Percentiles rank a stretch among this genome's conserved stretches.
phyloP scores from a whole-genome alignment of 1,139 yeast genomes.

The Meyerozyma guilliermondii region DNA sequence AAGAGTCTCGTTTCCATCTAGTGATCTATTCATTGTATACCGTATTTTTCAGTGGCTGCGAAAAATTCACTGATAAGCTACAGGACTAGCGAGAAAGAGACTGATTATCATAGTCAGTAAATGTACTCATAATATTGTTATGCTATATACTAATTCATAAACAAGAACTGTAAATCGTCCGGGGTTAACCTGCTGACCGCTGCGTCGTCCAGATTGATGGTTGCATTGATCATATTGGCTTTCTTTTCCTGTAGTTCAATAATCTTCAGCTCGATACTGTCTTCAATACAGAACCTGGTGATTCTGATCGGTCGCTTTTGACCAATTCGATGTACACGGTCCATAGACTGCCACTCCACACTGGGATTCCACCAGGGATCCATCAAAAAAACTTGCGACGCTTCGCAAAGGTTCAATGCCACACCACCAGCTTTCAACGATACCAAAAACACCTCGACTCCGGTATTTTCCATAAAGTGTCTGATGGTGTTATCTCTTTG shows the following conservation, averaged over 20 bases:
- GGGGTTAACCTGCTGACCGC: conserved; percentile 87
- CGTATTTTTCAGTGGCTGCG: not conserved
- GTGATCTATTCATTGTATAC: not conserved
- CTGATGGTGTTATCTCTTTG: conserved; percentile 90
- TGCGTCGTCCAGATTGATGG: conserved; percentile 85
- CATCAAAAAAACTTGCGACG: conserved; percentile 88
- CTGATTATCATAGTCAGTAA: no score
- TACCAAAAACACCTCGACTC: conserved; percentile 88
- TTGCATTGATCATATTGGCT: conserved; percentile 96
- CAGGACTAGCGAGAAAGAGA: no score
- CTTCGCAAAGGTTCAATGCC: conserved; percentile 92
- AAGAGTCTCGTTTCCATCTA: no score
- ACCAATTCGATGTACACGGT: conserved; percentile 95
- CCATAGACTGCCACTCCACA: conserved; percentile 97
- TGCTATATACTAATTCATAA: conserved; percentile 48
- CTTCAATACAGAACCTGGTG: conserved; percentile 89
- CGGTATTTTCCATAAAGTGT: conserved; percentile 86
- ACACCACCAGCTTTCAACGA: conserved; percentile 98
- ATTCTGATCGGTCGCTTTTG: conserved; percentile 94
- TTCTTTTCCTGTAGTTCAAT: conserved; percentile 94
- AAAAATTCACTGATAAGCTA: not conserved
- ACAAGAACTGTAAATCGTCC: conserved; percentile 89
- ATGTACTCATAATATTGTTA: no score
- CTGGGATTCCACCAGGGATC: conserved; percentile 99
- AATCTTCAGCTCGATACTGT: conserved; percentile 92